Percentiles rank a stretch among this genome's conserved stretches.
Evolutionary conservation across 75 land plant genomes (phyloP).

Genomic region (Sequoia sempervirens): DNA sequence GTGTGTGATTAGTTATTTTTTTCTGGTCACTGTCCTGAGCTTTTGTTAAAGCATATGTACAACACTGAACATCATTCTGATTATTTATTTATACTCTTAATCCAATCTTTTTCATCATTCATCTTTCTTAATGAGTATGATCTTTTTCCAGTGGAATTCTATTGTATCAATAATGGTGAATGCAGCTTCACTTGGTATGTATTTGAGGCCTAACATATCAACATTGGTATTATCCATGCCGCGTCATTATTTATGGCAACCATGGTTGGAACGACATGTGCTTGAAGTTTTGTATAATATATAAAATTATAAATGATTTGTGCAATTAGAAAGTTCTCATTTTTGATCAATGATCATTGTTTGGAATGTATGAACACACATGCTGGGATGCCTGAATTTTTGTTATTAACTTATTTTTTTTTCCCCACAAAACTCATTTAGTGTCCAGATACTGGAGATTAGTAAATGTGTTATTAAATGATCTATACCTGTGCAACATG

Average conservation of each 20-base stretch:
- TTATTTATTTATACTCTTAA: slow-evolving; percentile 4
- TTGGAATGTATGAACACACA: background rate
- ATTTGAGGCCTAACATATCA: background rate
- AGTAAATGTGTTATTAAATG: background rate
- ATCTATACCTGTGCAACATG: background rate
- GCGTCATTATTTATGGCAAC: background rate
- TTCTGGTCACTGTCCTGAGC: background rate
- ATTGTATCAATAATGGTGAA: background rate
- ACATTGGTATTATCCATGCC: background rate
- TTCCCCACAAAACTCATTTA: background rate
- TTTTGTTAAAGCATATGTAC: slow-evolving; percentile 3
- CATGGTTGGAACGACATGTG: background rate
- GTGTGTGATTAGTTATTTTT: slow-evolving; percentile 7
- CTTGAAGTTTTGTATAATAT: background rate
- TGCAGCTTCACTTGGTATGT: background rate
- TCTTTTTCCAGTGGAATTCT: background rate
- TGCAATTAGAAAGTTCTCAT: background rate
- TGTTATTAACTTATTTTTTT: background rate
- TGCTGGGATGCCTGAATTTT: background rate
- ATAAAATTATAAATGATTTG: background rate
- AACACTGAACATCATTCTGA: background rate
- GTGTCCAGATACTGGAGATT: background rate
- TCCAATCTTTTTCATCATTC: background rate
- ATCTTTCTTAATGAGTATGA: background rate
- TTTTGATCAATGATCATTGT: background rate